Evolutionary conservation across 2,329 filamentous ascomycete species (phyloP).

Genomic region (Aspergillus ruber): DNA sequence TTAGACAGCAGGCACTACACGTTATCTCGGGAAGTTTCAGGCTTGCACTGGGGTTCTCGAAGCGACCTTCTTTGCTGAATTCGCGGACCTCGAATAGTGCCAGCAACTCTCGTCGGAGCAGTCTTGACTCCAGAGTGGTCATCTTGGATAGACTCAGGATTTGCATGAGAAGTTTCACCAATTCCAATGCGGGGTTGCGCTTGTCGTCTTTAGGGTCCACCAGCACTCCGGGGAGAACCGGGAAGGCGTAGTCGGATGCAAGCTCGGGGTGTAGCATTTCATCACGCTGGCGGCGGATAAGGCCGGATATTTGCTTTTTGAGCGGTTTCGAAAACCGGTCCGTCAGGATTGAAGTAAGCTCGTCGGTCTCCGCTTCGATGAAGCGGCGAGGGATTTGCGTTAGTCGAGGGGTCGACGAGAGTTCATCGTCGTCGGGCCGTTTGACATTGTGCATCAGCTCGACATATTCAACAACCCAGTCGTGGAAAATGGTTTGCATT

Average conservation of each 20-base stretch:
- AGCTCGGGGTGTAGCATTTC: conserved; percentile 87
- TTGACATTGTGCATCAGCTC: conserved; percentile 88
- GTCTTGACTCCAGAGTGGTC: conserved; percentile 77
- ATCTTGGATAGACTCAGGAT: conserved; percentile 85
- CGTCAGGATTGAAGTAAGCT: conserved; percentile 62
- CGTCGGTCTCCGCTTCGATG: conserved; percentile 54
- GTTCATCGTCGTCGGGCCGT: conserved; percentile 53
- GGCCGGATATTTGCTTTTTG: conserved; percentile 75
- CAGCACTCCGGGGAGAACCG: conserved; percentile 55
- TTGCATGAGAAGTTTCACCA: conserved; percentile 90
- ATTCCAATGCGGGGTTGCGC: conserved; percentile 73
- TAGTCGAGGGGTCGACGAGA: conserved; percentile 52
- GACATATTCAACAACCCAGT: conserved; percentile 93
- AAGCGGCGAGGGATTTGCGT: conserved; percentile 58
- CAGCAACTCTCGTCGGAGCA: conserved; percentile 83
- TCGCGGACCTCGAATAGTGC: conserved; percentile 89
- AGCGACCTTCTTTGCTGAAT: conserved; percentile 81
- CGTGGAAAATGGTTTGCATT: conserved; percentile 77
- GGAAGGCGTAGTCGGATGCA: conserved; percentile 80
- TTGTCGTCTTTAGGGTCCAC: conserved; percentile 49
- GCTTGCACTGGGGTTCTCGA: conserved; percentile 74
- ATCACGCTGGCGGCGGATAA: conserved; percentile 80
- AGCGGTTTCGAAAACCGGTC: conserved; percentile 80
- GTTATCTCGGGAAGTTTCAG: conserved; percentile 69
- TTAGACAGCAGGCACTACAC: conserved; percentile 85